Base-by-base conservation (phyloP, 495 filamentous ascomycete genomes). In the Geoglossum glabrum region DNA sequence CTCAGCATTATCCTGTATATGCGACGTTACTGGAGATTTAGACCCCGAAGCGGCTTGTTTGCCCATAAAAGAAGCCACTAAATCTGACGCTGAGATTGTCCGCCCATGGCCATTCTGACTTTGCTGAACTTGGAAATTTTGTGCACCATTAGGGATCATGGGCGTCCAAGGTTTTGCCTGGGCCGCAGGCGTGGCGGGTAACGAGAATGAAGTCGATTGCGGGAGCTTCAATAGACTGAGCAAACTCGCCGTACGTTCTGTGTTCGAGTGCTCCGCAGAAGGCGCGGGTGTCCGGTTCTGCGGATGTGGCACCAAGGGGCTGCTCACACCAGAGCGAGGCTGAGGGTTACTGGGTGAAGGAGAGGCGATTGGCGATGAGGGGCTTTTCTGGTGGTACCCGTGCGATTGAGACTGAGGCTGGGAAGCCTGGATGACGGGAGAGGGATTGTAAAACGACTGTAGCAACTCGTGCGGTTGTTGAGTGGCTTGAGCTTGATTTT, bases 221-320 rank as follows among this genome's bases (percentile, higher is more conserved):
- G 79, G 87, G 70, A 89, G 95, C 70, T 88, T 88, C 54, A 98
- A 77, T 43, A 98, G 76, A 64, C 84, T 92, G 65, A 98, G 74
- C 61, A 98, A 71, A 64, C 83, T 87, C 49, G 70, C 80, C 55
- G 74, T 82, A 71, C 73, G 79, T 65, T 86, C 74, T 55, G 77
- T 69, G 56, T 79, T 74, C 63, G 71, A 64, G 59, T 72, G 56
- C 64, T 65, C 54, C 60, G 61, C 57, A 57, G 56, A 50, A 59
- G 68, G 50, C 57, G 65, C 43, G 10, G 70, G 65, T 54, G 64
- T 51, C 65, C n/a, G 30, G 21, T 40, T 34, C 19, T 36, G 72
- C 52, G 70, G 72, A 54, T 70, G 73, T 60, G 68, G 68, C 61
- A 72, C 66, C 27, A 69, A 71, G 8, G 74, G 75, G 61, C 74